A percentile compares a stretch with the other conserved stretches of the same genome.
Conservation (phyloP, 2,329 filamentous ascomycete species). For the Aspergillus awamori region DNA sequence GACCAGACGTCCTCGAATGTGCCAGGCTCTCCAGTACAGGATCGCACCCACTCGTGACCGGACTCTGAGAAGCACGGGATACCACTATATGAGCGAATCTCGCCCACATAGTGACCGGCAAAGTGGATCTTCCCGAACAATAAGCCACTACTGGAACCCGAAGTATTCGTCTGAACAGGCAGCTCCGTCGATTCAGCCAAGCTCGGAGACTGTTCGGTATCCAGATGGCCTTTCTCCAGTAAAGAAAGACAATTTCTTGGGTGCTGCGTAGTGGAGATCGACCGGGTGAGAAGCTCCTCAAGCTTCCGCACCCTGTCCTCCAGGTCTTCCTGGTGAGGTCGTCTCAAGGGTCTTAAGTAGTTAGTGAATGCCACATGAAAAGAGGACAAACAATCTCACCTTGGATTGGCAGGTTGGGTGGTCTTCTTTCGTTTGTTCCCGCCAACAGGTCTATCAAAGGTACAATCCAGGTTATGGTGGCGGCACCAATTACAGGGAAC, state of each 20-base stretch:
- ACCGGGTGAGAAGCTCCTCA: conserved; percentile 4
- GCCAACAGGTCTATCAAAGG: conserved; percentile 4
- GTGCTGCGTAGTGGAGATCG: conserved; percentile 5
- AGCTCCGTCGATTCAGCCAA: background rate
- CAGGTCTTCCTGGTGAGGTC: background rate
- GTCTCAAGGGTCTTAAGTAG: background rate
- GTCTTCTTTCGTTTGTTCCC: conserved; percentile 6
- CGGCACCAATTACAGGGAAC: conserved; percentile 8
- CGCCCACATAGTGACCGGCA: conserved; percentile 5
- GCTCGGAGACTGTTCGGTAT: background rate
- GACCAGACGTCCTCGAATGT: background rate
- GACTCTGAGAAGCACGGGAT: conserved; percentile 4
- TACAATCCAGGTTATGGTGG: conserved; percentile 8
- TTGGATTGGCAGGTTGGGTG: background rate
- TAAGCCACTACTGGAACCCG: background rate
- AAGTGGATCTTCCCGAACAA: conserved; percentile 8
- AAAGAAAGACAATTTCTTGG: background rate
- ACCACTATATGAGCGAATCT: background rate
- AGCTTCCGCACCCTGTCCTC: conserved; percentile 1
- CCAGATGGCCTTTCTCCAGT: background rate
- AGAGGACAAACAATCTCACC: background rate
- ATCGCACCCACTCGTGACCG: conserved; percentile 4
- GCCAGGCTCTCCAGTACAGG: background rate
- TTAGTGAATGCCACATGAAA: background rate
- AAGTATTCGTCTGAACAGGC: too few relatives aligned